Conservation (phyloP, 345 rosid species). For the Moringa oleifera region DNA sequence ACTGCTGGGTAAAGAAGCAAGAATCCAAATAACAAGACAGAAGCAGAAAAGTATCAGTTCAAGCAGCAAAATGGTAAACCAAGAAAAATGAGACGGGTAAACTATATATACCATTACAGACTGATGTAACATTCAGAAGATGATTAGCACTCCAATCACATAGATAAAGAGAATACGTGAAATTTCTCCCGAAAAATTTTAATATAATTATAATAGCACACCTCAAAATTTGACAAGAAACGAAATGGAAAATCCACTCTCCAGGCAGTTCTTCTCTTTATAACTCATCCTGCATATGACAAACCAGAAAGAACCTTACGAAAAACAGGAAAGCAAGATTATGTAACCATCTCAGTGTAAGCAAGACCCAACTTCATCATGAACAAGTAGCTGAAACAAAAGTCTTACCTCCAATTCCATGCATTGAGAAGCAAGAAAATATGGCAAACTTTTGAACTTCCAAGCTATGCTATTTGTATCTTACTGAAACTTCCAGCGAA, state of each 20-base stretch:
- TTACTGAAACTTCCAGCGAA: conserved; percentile 5
- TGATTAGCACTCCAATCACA: conserved; percentile 7
- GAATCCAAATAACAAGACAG: too few relatives aligned
- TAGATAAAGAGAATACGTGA: conserved; percentile 9
- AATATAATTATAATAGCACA: conserved; percentile 10
- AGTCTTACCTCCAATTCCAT: conserved; percentile 10
- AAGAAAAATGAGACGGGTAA: too few relatives aligned
- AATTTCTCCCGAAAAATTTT: not conserved
- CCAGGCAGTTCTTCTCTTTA: too few relatives aligned
- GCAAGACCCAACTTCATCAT: not conserved
- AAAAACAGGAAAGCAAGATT: too few relatives aligned
- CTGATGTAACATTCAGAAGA: too few relatives aligned
- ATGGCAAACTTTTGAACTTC: conserved; percentile 2
- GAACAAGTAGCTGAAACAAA: too few relatives aligned
- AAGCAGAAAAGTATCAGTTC: too few relatives aligned
- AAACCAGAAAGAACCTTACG: not conserved
- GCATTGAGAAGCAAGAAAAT: conserved; percentile 7
- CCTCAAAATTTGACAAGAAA: conserved; percentile 6
- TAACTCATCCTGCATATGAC: conserved; percentile 20
- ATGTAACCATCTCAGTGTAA: not conserved
- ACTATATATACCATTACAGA: too few relatives aligned
- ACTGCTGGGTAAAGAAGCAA: too few relatives aligned
- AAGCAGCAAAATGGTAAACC: too few relatives aligned
- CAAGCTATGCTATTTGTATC: not conserved
- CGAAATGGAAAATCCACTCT: conserved; percentile 21